Conservation (phyloP, 2,329 filamentous ascomycete species). For the Diatrype stigma region DNA sequence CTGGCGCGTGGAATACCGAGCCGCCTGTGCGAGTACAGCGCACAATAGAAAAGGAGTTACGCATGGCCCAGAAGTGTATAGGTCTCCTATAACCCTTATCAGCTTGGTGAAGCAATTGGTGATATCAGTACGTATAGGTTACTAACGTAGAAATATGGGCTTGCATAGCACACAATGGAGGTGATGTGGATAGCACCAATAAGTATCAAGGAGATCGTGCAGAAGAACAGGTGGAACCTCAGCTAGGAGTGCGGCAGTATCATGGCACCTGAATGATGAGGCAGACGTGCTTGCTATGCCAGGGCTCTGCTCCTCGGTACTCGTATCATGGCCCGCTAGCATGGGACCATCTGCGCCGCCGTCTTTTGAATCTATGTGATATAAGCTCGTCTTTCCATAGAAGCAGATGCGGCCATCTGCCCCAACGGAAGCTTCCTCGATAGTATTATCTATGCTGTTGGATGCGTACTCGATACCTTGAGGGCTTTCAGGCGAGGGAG, state of each 20-base stretch:
- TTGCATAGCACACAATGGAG: slow-evolving; percentile 9
- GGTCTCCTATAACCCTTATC: slow-evolving; percentile 1
- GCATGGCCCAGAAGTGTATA: slow-evolving; percentile 3
- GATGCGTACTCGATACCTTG: not conserved
- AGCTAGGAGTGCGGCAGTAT: slow-evolving; percentile 4
- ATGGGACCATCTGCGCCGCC: slow-evolving; percentile 3
- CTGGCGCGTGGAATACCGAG: slow-evolving; percentile 2
- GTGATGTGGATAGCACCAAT: slow-evolving; percentile 10
- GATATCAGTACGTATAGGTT: not conserved
- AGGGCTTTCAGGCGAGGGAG: not conserved
- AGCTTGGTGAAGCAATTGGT: not conserved
- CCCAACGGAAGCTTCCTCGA: slow-evolving; percentile 6
- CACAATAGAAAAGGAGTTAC: slow-evolving; percentile 6
- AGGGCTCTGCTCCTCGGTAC: not conserved
- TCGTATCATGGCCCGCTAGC: not conserved
- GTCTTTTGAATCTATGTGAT: slow-evolving; percentile 6
- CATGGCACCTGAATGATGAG: not conserved
- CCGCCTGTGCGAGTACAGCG: slow-evolving; percentile 3
- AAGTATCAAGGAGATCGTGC: slow-evolving; percentile 4
- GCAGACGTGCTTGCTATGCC: not conserved
- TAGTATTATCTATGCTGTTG: slow-evolving; percentile 1
- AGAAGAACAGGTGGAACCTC: slow-evolving; percentile 1
- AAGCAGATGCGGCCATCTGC: slow-evolving; percentile 8
- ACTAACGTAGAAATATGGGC: slow-evolving; percentile 7
- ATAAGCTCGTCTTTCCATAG: slow-evolving; percentile 10